Evolutionary conservation across 2,329 filamentous ascomycete species (phyloP), one percentile per base, ranked within the genome.

Genomic region (Pseudogymnoascus sp.): DNA sequence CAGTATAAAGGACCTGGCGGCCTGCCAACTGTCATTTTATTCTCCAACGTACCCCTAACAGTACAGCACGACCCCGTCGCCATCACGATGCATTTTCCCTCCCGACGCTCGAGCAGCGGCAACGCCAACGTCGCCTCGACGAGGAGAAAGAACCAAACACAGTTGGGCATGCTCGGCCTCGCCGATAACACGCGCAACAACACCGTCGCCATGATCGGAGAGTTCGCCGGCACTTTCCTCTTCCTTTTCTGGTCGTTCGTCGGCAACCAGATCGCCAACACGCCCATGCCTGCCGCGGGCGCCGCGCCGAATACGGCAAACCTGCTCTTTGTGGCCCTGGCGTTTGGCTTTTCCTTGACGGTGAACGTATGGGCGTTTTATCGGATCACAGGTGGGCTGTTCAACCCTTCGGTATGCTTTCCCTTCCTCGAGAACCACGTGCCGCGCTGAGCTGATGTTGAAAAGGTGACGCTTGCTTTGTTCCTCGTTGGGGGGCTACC

Each of bases 351-450:
- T 55, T 58, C 35, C 21, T 69, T 81, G 58, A 74, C 74, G 1
- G 77, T 79, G 62, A 82, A 81, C 64, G 77, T 77, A 2, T 82
- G 79, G 78, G 74, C 78, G 1, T 81, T 81, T 65, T 81, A 76
- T 65, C 73, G 78, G 13, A 73, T 80, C 28, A 77, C 75, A 2
- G 78, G 78, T 21, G 77, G 77, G 2, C 67, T 79, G 13, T 80
- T 81, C 66, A 80, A 80, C 38, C 58, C 10, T 52, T 23, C 30
- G 26, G 15, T 57, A 18, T 5, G 48, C 19, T 23, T 18, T 23
- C 13, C 23, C 35, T 9, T 23, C 15, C 12, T 19, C 19, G 10
- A n/a, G 13, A 35, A 19, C 9, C 12, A 15, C 10, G 9, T 48
- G 18, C 28, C 10, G 15, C 26, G 18, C 21, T 35, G 18, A 35